These are phyloP conservation scores for Colletotrichum sp. DNA, from an alignment of 2,329 filamentous ascomycete species.

Conservation along the genomic window DNA sequence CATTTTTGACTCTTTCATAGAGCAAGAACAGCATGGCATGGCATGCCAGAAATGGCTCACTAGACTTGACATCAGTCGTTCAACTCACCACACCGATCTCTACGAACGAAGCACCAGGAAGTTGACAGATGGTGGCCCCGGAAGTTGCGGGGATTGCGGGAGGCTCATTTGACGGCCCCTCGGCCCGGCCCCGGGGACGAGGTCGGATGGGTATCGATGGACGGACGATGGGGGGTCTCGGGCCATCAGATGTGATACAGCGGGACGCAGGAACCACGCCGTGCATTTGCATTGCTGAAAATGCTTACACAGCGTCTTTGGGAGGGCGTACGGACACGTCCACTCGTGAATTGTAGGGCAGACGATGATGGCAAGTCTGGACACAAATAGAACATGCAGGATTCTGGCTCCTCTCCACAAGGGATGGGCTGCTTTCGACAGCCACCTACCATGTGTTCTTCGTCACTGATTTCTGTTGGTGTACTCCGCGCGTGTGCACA, in stretches of 20 bases:
- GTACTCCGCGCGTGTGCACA: neutral
- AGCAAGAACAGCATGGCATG: neutral
- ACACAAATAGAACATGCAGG: neutral
- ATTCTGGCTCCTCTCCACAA: neutral
- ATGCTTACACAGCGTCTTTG: neutral
- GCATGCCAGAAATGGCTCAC: rapidly evolving
- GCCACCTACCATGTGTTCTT: neutral
- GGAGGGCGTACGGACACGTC: neutral
- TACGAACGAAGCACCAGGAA: neutral
- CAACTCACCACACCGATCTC: neutral
- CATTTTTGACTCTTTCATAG: rapidly evolving
- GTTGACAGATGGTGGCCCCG: neutral
- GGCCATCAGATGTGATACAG: neutral
- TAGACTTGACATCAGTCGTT: rapidly evolving
- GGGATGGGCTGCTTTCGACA: neutral
- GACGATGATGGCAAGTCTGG: neutral
- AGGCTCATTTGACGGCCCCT: neutral
- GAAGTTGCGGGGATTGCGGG: neutral
- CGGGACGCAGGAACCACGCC: neutral
- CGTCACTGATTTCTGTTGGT: neutral
- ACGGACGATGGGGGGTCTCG: neutral
- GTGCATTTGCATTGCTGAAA: neutral
- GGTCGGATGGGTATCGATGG: neutral
- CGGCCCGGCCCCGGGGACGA: neutral
- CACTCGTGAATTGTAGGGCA: neutral